Evolutionary conservation across 2,329 filamentous ascomycete species (phyloP).

Genomic region (Leptodontidium sp.): DNA sequence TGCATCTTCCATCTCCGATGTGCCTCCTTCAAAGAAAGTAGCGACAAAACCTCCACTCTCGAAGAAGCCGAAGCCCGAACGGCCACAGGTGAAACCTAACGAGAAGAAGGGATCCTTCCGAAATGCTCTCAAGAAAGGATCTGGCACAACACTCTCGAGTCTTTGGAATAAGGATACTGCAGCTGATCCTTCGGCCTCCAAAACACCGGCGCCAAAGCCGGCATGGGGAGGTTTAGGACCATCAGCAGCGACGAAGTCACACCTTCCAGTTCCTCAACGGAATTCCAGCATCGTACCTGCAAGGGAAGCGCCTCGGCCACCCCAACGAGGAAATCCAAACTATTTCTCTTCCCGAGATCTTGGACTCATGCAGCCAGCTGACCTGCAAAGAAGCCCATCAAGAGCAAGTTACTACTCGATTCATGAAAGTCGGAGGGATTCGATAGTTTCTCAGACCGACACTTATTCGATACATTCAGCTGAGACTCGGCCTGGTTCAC

Average conservation of each 20-base stretch:
- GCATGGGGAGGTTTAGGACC: conserved; percentile 39
- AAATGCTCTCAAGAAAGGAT: conserved; percentile 60
- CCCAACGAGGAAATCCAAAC: conserved; percentile 50
- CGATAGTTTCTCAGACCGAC: conserved; percentile 41
- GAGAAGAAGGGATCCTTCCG: conserved; percentile 58
- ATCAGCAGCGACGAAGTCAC: conserved; percentile 40
- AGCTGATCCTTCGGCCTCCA: conserved; percentile 36
- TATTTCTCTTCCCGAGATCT: conserved; percentile 52
- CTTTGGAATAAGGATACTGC: conserved; percentile 59
- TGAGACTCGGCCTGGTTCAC: conserved; percentile 56
- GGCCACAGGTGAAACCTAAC: conserved; percentile 41
- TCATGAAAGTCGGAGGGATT: conserved; percentile 60
- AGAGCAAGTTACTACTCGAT: conserved; percentile 59
- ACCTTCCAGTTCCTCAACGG: conserved; percentile 46
- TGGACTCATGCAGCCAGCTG: conserved; percentile 37
- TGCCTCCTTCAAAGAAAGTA: conserved; percentile 37
- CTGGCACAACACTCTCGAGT: conserved; percentile 56
- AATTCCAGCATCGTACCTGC: conserved; percentile 46
- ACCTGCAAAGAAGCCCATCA: conserved; percentile 52
- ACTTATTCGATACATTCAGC: conserved; percentile 49
- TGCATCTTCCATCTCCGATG: conserved; percentile 39
- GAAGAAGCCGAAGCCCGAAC: conserved; percentile 46
- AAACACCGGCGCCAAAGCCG: conserved; percentile 33
- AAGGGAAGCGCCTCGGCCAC: conserved; percentile 48
- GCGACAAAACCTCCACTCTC: conserved; percentile 41